Evolutionary conservation across 768 basidiomycete genomes (phyloP).

Genomic region (Trametes cubensis): DNA sequence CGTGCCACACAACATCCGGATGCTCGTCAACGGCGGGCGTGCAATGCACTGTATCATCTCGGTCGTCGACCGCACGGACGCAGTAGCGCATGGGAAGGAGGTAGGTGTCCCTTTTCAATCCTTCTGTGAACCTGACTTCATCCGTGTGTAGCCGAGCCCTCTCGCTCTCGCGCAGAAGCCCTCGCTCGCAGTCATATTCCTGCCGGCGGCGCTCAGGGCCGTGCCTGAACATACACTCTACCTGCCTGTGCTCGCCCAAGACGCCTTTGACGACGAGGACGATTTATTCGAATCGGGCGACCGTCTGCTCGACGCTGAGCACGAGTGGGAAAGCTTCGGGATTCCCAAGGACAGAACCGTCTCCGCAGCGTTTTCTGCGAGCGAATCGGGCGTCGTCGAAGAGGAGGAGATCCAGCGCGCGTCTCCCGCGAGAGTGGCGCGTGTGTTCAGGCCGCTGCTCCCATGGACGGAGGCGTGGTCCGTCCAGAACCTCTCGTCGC

Average conservation of each 20-base stretch:
- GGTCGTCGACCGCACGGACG: slow-evolving; percentile 44
- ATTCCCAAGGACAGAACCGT: slow-evolving; percentile 31
- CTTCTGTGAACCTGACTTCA: slow-evolving; percentile 40
- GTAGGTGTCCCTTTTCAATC: slow-evolving; percentile 37
- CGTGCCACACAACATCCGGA: slow-evolving; percentile 18
- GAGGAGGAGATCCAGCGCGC: slow-evolving; percentile 47
- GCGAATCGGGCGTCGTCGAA: slow-evolving; percentile 46
- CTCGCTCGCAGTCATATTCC: slow-evolving; percentile 69
- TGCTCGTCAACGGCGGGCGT: slow-evolving; percentile 27
- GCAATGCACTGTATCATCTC: slow-evolving; percentile 38
- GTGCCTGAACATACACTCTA: slow-evolving; percentile 49
- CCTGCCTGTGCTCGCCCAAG: slow-evolving; percentile 56
- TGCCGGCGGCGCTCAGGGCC: slow-evolving; percentile 50
- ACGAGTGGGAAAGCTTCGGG: slow-evolving; percentile 35
- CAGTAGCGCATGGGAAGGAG: slow-evolving; percentile 33
- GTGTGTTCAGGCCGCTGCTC: slow-evolving; percentile 50
- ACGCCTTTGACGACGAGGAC: slow-evolving; percentile 27
- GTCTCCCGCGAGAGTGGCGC: slow-evolving; percentile 45
- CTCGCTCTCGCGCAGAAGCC: slow-evolving; percentile 43
- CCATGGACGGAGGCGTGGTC: slow-evolving; percentile 40
- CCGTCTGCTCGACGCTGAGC: slow-evolving; percentile 35
- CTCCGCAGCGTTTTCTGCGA: slow-evolving; percentile 21
- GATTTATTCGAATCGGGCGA: slow-evolving; percentile 26
- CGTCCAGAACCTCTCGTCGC: slow-evolving; percentile 41
- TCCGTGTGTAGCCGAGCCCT: slow-evolving; percentile 44